These are phyloP conservation scores for Aspergillus sp. DNA, from an alignment of 2,329 filamentous ascomycete genomes.

Conservation along the genomic window DNA sequence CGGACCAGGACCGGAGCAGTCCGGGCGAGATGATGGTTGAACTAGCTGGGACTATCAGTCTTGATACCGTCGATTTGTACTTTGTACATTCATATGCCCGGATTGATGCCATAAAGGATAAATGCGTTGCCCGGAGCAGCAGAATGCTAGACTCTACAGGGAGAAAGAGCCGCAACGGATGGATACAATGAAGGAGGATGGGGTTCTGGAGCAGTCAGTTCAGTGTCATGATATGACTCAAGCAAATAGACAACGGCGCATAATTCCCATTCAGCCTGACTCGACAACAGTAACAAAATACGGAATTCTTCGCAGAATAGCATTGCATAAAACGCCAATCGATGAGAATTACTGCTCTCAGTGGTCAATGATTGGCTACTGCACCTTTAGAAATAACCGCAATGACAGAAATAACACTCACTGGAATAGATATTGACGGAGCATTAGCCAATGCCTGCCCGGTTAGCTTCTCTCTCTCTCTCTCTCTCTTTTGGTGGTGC, in stretches of 20 bases:
- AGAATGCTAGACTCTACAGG: conserved; percentile 50
- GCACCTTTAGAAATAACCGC: no score
- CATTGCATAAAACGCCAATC: conserved; percentile 41
- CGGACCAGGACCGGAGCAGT: conserved; percentile 14
- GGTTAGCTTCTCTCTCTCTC: neutral
- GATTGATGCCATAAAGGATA: conserved; percentile 50
- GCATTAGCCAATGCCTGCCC: conserved; percentile 50
- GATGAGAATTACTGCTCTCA: conserved; percentile 38
- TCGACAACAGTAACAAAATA: conserved; percentile 7
- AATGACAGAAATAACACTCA: conserved; percentile 21
- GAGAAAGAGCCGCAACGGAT: conserved; percentile 50
- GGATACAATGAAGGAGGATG: conserved; percentile 48
- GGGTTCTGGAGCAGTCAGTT: conserved; percentile 42
- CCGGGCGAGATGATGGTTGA: conserved; percentile 7
- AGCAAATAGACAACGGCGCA: no score
- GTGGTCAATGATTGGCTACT: neutral
- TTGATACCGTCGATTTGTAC: conserved; percentile 1
- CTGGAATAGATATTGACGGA: conserved; percentile 55
- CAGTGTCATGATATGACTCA: neutral
- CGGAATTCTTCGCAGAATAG: conserved; percentile 17
- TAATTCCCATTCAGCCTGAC: neutral
- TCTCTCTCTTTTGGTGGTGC: no score
- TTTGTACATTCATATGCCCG: conserved; percentile 45
- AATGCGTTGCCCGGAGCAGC: conserved; percentile 51
- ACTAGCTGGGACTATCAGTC: no score